These are phyloP conservation scores for Vitis riparia DNA, from an alignment of 164 flowering plant species.

Conservation along the genomic window DNA sequence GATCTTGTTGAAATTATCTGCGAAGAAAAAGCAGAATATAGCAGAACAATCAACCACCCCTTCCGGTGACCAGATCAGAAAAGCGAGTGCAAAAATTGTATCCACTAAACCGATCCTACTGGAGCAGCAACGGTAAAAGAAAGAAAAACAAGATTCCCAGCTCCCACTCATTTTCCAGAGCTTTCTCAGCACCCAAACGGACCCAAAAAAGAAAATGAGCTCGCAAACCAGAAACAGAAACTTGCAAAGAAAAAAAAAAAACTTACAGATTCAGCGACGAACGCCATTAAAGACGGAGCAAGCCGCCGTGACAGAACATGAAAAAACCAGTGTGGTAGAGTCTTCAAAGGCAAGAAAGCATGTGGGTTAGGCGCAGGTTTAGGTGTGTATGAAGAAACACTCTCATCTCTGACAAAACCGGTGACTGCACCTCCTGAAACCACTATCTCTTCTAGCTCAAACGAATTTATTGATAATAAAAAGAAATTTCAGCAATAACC, in stretches of 20 bases:
- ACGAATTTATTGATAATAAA: not conserved
- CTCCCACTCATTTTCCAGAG: not conserved
- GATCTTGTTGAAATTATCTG: constrained; percentile 11
- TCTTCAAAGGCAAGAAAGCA: too few relatives aligned
- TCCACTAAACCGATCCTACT: not conserved
- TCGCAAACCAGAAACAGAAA: not conserved
- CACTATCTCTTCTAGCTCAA: not conserved
- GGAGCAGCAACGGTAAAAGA: not conserved
- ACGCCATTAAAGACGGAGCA: constrained; percentile 7
- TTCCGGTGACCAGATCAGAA: not conserved
- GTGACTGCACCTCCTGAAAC: not conserved
- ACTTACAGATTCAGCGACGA: constrained; percentile 20
- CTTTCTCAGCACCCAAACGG: constrained; percentile 14
- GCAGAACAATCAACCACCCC: not conserved
- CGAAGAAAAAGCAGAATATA: not conserved
- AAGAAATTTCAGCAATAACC: not conserved
- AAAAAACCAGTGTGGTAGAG: not conserved
- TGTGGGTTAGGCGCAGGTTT: not conserved
- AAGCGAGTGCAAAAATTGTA: not conserved
- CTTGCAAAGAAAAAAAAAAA: not conserved
- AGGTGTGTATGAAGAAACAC: not conserved
- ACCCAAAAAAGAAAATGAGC: not conserved
- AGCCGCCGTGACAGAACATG: constrained; percentile 2
- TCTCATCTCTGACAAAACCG: constrained; percentile 7
- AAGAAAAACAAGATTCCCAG: not conserved